A percentile compares a stretch with the other conserved stretches of the same genome.
These are phyloP conservation scores for Cladosporium sp. DNA, from an alignment of 2,329 filamentous ascomycete species.

Conservation along the genomic window DNA sequence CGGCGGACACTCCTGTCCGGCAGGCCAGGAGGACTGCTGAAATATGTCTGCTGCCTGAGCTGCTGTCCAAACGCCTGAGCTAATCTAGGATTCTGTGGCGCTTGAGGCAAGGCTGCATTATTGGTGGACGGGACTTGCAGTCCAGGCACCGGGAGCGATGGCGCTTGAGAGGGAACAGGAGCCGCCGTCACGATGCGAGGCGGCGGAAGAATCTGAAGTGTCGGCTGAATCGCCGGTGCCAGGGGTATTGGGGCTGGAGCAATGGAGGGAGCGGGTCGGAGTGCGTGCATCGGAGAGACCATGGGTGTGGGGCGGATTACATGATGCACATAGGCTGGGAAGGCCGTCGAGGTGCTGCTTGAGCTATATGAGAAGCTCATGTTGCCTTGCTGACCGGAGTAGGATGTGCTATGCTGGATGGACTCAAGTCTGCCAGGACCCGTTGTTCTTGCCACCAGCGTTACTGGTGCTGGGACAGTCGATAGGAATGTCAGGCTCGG, in stretches of 20 bases:
- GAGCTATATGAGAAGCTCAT: constrained; percentile 7
- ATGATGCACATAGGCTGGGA: background rate
- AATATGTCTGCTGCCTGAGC: constrained; percentile 13
- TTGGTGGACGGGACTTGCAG: background rate
- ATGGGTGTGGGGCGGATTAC: background rate
- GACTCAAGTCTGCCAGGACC: constrained; percentile 9
- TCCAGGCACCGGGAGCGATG: background rate
- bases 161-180: background rate
- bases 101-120: background rate
- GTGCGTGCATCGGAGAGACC: background rate
- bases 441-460: background rate
- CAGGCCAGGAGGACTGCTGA: constrained; percentile 10
- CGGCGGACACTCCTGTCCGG: background rate
- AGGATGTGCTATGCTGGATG: constrained; percentile 9
- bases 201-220: background rate
- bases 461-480: background rate
- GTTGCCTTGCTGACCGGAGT: constrained; percentile 6
- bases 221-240: background rate
- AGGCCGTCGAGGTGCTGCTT: constrained; percentile 7
- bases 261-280: background rate
- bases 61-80: constrained; percentile 2
- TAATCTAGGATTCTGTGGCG: constrained; percentile 8
- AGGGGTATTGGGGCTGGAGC: background rate
- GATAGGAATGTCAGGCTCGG: background rate
- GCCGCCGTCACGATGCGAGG: background rate